phyloP scores from a whole-genome alignment of 129 eudicot genomes.

The Saposhnikovia divaricata region DNA sequence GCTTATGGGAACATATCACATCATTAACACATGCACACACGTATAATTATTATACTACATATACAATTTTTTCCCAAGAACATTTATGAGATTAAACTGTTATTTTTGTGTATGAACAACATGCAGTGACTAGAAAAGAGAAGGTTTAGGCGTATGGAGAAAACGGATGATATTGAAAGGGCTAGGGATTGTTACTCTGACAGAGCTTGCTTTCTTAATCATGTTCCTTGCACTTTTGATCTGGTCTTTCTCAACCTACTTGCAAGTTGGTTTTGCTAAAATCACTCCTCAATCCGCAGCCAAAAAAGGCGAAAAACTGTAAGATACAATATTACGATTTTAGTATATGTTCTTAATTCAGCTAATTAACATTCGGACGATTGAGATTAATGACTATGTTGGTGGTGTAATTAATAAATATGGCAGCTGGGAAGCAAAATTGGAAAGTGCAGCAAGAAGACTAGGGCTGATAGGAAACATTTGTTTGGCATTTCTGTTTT shows the following conservation, averaged over 20 bases:
- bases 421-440: constrained; percentile 60
- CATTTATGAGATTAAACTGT: not conserved
- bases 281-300: constrained; percentile 45
- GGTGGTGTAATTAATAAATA: not conserved
- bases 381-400: not conserved
- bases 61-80: not conserved
- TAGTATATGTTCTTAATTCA: too few species aligned
- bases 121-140: constrained; percentile 9
- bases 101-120: not conserved
- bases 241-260: constrained; percentile 46
- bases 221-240: constrained; percentile 74
- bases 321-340: not conserved
- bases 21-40: too few species aligned
- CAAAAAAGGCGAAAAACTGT: constrained; percentile 49
- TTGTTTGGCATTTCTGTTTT: constrained; percentile 55
- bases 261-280: constrained; percentile 30
- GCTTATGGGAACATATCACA: too few species aligned
- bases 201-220: constrained; percentile 53
- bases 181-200: constrained; percentile 65
- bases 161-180: constrained; percentile 74
- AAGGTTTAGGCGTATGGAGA: constrained; percentile 33
- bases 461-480: constrained; percentile 66
- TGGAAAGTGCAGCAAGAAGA: constrained; percentile 44
- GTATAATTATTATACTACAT: not conserved
- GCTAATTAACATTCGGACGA: not conserved